A percentile compares a stretch with the other conserved stretches of the same genome.
These are phyloP conservation scores for Colletotrichum tofieldiae DNA, from an alignment of 2,329 filamentous ascomycete species.

Conservation along the genomic window DNA sequence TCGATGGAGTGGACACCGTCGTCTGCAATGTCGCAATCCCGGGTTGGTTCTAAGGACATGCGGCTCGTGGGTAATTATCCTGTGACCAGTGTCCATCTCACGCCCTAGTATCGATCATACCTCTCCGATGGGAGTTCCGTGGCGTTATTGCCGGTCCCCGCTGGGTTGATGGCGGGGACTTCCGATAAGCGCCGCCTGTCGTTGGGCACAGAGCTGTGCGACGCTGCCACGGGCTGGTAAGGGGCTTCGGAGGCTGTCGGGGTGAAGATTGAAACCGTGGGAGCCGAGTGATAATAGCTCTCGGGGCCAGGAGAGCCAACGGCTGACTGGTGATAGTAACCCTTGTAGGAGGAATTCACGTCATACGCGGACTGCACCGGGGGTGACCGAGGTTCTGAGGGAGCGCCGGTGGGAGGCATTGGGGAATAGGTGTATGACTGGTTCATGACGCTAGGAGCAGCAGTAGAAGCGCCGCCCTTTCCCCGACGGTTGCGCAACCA, in stretches of 20 bases:
- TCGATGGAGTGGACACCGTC: no score
- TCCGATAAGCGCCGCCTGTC: background rate
- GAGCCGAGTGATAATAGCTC: background rate
- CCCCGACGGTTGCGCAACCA: background rate
- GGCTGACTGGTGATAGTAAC: background rate
- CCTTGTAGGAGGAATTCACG: slow-evolving; percentile 8
- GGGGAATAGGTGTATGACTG: slow-evolving; percentile 1
- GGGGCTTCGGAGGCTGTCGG: background rate
- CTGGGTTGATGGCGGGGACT: background rate
- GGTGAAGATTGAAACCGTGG: background rate
- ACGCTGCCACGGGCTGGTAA: background rate
- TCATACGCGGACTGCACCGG: background rate
- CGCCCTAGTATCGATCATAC: background rate
- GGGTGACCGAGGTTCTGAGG: background rate
- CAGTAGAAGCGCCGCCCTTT: background rate
- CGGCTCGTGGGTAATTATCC: background rate
- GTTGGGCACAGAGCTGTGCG: background rate
- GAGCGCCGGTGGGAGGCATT: background rate
- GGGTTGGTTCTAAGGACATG: background rate
- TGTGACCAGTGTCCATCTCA: background rate
- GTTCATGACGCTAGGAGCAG: background rate
- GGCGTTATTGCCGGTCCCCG: slow-evolving; percentile 1
- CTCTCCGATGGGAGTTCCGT: background rate
- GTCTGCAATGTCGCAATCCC: background rate
- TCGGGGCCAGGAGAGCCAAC: background rate